Base-by-base conservation (phyloP, 306 rosid species). In the Amphicarpaea edgeworthii region DNA sequence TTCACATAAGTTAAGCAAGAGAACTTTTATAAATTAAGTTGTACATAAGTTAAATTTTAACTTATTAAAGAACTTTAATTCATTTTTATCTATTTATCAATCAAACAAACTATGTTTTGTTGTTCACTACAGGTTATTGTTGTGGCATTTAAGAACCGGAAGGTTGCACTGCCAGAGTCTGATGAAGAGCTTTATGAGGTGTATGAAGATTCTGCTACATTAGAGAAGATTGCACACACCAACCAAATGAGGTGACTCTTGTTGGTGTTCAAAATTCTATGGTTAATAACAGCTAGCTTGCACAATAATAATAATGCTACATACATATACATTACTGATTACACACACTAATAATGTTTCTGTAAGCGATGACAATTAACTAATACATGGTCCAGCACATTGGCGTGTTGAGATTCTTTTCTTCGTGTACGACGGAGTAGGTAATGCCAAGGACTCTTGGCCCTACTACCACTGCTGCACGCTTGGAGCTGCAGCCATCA, bases 91-190 rank as follows among this genome's bases (percentile, higher is more conserved):
- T 57, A 23, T 2, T 12, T 23, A 55, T 55, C 11, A 28, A 53
- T 20, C 23, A 17, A 50, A 0, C 30, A 54, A 54, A 54, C 32
- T 54, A 19, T 54, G 21, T 34, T 19, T 34, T 72, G n/a, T 20
- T 8, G 60, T 72, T 65, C 6, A 53, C 8, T 30, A 41, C 86
- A 91, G 98, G 98, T 93, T 77, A 78, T 93, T 37, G 85, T 80
- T 57, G 86, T 91, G 80, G 93, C 98, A 1, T 70, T 86, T 15
- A 93, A 85, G 68, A 93, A 93, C 83, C 70, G 89, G 72, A 72
- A 81, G 37, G 58, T 91, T 58, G 30, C 84, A 40, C 49, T 82
- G 50, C 93, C 94, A 1, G 85, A 78, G 54, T 57, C 76, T 16
- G 34, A 89, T 38, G 80, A 66, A 37, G 83, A 91, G 72, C 83